Base-by-base conservation (phyloP, 306 rosid genomes). In the Acacia confusa region DNA sequence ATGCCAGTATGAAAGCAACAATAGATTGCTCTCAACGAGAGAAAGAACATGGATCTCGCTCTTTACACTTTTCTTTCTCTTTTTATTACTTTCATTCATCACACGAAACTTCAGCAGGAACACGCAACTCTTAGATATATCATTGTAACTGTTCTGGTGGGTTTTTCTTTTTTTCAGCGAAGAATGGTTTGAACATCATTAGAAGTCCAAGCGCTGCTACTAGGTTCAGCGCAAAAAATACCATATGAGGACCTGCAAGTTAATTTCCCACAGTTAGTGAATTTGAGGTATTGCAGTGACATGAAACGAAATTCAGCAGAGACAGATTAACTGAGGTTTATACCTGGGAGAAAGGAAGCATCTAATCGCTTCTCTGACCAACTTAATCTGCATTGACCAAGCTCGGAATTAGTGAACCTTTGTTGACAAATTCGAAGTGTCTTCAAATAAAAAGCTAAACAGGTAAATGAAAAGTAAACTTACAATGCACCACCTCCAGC, bases 401-500 rank as follows among this genome's bases (percentile, higher is more conserved):
- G 7, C 6, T 10, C 52, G 76, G 17, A 63, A 38, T 86, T 1
- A 78, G 79, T 70, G 52, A 61, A 25, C 19, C 67, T 25, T 27
- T 11, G 36, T 12, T 61, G 17, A 14, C 17, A 61, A 73, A 90
- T 83, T 89, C 75, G 24, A 34, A 85, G 8, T 3, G 74, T 30
- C 22, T 24, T 30, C 22, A 30, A 38, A n/a, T 13, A 4, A 61
- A 7, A 61, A 61, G 67, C 4, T 27, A 4, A 61, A 25, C 19
- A 61, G 4, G 1, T 10, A 45, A 20, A 41, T 47, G 14, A 34
- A 1, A 25, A 32, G 79, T 58, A 75, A 16, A 87, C 97, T 78
- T 85, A 95, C 99, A 95, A 0, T n/a, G 89, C 83, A 79, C 99
- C 99, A 65, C 97, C 97, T 13, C 83, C 82, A 57, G 95, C 97